A percentile compares a stretch with the other conserved stretches of the same genome.
Conservation (phyloP, 2,329 filamentous ascomycete species). For the Eutypella sp. region DNA sequence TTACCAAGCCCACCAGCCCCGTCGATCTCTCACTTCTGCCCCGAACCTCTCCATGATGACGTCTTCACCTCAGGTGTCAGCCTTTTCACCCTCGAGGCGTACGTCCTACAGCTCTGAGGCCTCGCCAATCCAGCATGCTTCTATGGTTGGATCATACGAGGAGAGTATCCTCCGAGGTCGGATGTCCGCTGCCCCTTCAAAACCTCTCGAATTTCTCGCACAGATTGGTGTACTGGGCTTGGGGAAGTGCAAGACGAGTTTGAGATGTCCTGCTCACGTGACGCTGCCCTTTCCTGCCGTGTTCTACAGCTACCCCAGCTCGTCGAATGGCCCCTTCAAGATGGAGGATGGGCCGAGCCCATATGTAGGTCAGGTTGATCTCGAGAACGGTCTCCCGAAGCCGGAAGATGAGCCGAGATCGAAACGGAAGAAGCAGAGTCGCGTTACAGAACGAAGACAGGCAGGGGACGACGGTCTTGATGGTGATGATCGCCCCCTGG, state of each 20-base stretch:
- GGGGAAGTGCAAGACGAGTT: conserved; percentile 79
- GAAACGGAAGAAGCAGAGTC: conserved; percentile 44
- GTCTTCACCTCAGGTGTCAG: conserved; percentile 46
- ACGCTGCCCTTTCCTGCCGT: conserved; percentile 89
- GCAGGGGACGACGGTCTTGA: conserved; percentile 24
- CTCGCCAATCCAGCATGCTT: conserved; percentile 79
- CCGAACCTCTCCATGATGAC: conserved; percentile 37
- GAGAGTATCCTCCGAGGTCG: conserved; percentile 91
- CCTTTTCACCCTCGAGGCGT: conserved; percentile 50
- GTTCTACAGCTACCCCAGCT: conserved; percentile 85
- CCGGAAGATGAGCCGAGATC: conserved; percentile 41
- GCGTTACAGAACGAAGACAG: conserved; percentile 33
- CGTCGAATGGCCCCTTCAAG: conserved; percentile 56
- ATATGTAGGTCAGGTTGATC: conserved; percentile 88
- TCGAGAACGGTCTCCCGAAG: conserved; percentile 71
- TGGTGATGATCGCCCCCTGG: conserved; percentile 11
- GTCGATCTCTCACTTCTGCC: conserved; percentile 66
- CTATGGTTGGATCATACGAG: conserved; percentile 97
- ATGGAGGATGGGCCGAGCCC: conserved; percentile 86
- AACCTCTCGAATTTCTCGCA: conserved; percentile 85
- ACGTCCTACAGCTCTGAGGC: conserved; percentile 70
- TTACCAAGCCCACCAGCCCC: conserved; percentile 74
- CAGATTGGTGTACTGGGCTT: conserved; percentile 91
- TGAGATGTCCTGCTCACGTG: conserved; percentile 85
- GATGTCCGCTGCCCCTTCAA: conserved; percentile 95